A percentile compares a stretch with the other conserved stretches of the same genome.
Evolutionary conservation across 2,329 filamentous ascomycete genomes (phyloP).

Genomic region (Escovopsis weberi): DNA sequence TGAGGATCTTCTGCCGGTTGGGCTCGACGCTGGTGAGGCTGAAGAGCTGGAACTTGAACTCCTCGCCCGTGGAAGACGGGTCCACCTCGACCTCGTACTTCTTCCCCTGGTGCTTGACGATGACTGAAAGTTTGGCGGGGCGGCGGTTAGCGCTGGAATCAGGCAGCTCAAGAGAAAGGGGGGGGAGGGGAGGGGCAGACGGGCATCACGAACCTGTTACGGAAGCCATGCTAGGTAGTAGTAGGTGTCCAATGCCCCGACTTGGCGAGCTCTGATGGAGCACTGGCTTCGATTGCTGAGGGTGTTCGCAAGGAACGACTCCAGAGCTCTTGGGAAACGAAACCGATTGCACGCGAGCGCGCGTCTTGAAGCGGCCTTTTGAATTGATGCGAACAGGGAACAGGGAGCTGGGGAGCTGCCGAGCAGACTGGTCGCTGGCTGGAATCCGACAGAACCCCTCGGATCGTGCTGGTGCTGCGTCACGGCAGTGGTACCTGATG

Average conservation of each 20-base stretch:
- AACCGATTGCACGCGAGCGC: too few relatives aligned
- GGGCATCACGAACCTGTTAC: conserved; percentile 33
- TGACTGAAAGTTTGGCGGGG: conserved; percentile 37
- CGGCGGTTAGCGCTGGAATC: neutral
- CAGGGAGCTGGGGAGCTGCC: neutral
- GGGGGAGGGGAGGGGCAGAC: conserved; percentile 2
- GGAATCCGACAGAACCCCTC: conserved; percentile 7
- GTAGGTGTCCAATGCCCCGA: too few relatives aligned
- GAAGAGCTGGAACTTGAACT: conserved; percentile 90
- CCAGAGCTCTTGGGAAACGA: too few relatives aligned
- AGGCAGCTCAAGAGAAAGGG: neutral
- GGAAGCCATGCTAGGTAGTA: conserved; percentile 31
- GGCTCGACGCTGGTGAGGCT: conserved; percentile 93
- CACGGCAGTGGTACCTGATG: conserved; percentile 20
- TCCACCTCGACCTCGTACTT: conserved; percentile 92
- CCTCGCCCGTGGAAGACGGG: conserved; percentile 68
- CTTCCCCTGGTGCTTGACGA: conserved; percentile 91
- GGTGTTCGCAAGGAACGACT: too few relatives aligned
- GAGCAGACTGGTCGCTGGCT: neutral
- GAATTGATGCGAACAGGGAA: too few relatives aligned
- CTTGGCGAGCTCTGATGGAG: too few relatives aligned
- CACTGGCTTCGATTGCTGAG: too few relatives aligned
- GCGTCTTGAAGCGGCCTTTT: too few relatives aligned
- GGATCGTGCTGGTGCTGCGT: conserved; percentile 15
- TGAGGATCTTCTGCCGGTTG: conserved; percentile 86